Base-by-base conservation (phyloP, 257 asterid species). In the Scutellaria minor region DNA sequence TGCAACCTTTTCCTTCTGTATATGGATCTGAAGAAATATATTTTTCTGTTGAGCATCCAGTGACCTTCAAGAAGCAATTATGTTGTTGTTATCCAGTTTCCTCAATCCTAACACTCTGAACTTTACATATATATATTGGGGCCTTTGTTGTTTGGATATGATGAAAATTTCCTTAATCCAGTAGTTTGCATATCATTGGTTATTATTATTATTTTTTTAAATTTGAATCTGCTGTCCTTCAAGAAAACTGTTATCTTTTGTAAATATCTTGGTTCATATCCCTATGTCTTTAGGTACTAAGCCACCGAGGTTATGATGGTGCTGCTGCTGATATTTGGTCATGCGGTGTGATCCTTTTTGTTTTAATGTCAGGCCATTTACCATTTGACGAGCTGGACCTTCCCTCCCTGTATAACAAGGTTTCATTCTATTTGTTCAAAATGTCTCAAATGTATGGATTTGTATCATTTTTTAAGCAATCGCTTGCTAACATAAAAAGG, bases 301-400 rank as follows among this genome's bases (percentile, higher is more conserved):
- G 97, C 78, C 44, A 78, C 79, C 84, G 55, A 48, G 98, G 99
- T 71, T 95, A 95, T 81, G 98, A 95, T 79, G 99, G 99, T 80
- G 96, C 96, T 71, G 93, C 95, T 66, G 96, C 99, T 80, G 99
- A 91, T 84, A 71, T 95, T 53, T 92, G 97, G 99, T 95, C 98
- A 65, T 95, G 97, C 70, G 99, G 99, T 54, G 93, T 95, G 75
- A 90, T 95, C 72, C 93, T 95, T 14, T 95, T 72, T 83, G 97
- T 95, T 74, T 67, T 91, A 75, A 82, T 88, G 92, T 90, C 98
- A 56, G 99, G 98, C 48, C 87, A 85, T 83, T 87, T 92, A 47
- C 99, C 98, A 27, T 95, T 95, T 66, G 89, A 90, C 2, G 98
- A 87, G 83, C 73, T 76, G 56, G 87, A 92, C 79, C 95, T 95